phyloP scores from a whole-genome alignment of 2,329 filamentous ascomycete genomes.

The Hypomyces rosellus region DNA sequence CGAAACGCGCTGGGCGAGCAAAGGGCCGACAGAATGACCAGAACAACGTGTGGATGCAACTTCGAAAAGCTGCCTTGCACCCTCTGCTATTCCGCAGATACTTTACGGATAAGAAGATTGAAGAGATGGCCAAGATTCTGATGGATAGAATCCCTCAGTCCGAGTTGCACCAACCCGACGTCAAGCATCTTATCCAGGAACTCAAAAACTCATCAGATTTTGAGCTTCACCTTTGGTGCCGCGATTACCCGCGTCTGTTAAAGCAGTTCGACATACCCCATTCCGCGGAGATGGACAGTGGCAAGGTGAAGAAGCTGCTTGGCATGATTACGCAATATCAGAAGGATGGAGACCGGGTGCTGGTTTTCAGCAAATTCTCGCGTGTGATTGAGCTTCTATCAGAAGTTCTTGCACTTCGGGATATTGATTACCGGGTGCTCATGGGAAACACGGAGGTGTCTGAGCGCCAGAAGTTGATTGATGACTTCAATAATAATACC shows the following conservation, averaged over 20 bases:
- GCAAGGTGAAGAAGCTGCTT: constrained; percentile 78
- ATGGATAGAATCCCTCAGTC: constrained; percentile 59
- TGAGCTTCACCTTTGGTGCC: constrained; percentile 59
- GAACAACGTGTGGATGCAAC: constrained; percentile 77
- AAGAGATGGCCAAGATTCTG: constrained; percentile 71
- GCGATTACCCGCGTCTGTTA: constrained; percentile 49
- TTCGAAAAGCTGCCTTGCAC: constrained; percentile 88
- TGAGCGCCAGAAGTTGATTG: constrained; percentile 79
- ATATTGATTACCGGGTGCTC: constrained; percentile 74
- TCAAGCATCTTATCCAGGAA: constrained; percentile 48
- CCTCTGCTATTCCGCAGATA: constrained; percentile 78
- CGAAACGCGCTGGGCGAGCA: constrained; percentile 44
- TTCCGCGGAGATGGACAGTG: constrained; percentile 55
- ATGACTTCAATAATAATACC: constrained; percentile 71
- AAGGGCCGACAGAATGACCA: constrained; percentile 44
- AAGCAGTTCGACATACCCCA: constrained; percentile 47
- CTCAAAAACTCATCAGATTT: constrained; percentile 57
- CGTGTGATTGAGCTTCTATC: constrained; percentile 86
- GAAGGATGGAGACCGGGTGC: constrained; percentile 73
- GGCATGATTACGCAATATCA: constrained; percentile 68
- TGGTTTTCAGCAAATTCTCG: constrained; percentile 92
- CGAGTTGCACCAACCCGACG: constrained; percentile 46
- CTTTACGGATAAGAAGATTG: constrained; percentile 68
- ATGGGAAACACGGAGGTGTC: constrained; percentile 78
- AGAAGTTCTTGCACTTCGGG: constrained; percentile 66